phyloP scores from a whole-genome alignment of 352 stramenopile genomes.

The Phytophthora meadii region DNA sequence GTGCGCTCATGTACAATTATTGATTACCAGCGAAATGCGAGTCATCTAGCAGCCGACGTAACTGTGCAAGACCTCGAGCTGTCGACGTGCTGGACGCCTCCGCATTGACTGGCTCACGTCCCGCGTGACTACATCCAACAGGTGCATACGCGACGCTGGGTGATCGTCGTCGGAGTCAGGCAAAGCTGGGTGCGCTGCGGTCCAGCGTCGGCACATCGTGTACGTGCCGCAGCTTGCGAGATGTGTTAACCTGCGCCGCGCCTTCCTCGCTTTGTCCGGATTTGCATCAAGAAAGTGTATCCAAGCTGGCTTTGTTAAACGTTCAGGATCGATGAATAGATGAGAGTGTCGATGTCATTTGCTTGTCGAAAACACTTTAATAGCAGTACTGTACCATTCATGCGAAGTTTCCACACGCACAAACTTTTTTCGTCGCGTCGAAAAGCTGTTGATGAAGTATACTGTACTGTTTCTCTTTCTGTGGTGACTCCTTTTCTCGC shows the following conservation, averaged over 20 bases:
- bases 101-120: slow-evolving; percentile 8
- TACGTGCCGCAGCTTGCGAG: background rate
- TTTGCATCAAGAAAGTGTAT: slow-evolving; percentile 2
- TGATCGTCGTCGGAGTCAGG: slow-evolving; percentile 3
- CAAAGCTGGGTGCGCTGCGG: slow-evolving; percentile 8
- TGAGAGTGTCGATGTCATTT: too few species aligned
- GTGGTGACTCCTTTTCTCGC: too few species aligned
- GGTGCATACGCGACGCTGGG: background rate
- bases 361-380: too few species aligned
- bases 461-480: too few species aligned
- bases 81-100: slow-evolving; percentile 1
- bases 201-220: slow-evolving; percentile 1
- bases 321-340: too few species aligned
- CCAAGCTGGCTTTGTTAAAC: slow-evolving; percentile 7
- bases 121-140: slow-evolving; percentile 5
- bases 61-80: background rate
- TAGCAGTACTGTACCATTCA: too few species aligned
- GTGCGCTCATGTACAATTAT: background rate
- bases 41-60: slow-evolving; percentile 15
- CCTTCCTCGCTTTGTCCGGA: background rate
- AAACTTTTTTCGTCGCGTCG: too few species aligned
- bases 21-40: background rate
- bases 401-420: too few species aligned
- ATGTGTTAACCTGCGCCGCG: background rate
- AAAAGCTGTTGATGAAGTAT: too few species aligned